Evolutionary conservation across 2,329 filamentous ascomycete genomes (phyloP), one percentile per base, ranked within the genome.

Genomic region (Ophidiomyces ophidiicola): DNA sequence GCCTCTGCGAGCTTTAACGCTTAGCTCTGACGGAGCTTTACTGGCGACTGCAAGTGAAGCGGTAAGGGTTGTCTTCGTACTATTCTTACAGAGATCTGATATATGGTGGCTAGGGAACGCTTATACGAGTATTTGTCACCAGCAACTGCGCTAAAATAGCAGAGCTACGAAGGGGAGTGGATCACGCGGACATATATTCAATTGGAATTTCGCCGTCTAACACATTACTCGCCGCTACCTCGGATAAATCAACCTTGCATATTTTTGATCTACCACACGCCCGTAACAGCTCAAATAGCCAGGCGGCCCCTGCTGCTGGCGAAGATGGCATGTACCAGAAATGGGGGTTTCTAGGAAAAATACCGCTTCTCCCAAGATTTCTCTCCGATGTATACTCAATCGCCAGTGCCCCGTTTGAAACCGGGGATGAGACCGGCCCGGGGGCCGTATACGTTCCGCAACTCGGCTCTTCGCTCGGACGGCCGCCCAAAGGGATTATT

Each of bases 211-310:
- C 83, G 14, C 87, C 87, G 0, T 78, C 78, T 1, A 82, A 81
- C 36, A 74, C 71, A 30, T 72, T 86, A 54, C 71, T 96, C 7
- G 90, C 90, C 18, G 88, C 86, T 45, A 96, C 88, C 1, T 94
- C 87, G 1, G 90, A 98, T 67, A 98, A 96, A 62, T 87, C 84
- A 4, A 98, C 87, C 0, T 69, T 98, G 7, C 90, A 98, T 60
- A 73, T 98, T 25, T 98, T 94, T 55, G 86, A 96, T 53, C 70
- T 94, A 1, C 80, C 80, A 35, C 57, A 60, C 37, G 60, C 62
- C 24, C 52, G 47, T 21, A 57, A 55, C 23, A 48, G 50, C 3
- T 54, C 56, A 44, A 59, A 59, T 39, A n/a, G 25, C 20, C 28
- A 41, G 26, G 25, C 40, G 25, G 28, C 39, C 2, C 12, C 24